phyloP scores from a whole-genome alignment of 179 eudicot species.

The Sideroxylon spinosum region DNA sequence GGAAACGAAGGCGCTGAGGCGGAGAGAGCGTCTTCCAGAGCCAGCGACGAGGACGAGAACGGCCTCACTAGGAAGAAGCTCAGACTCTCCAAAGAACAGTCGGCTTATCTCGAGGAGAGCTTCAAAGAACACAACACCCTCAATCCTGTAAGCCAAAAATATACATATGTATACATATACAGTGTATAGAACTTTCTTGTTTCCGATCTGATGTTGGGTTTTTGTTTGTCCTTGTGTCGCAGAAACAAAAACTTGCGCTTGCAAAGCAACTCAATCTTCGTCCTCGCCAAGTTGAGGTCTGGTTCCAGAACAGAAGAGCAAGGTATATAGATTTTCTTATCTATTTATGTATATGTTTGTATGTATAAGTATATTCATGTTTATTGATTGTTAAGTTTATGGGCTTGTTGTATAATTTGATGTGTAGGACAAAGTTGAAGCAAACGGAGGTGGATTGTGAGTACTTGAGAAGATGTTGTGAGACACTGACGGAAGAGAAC shows the following conservation, averaged over 20 bases:
- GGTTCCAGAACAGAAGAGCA: slow-evolving; percentile 96
- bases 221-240: slow-evolving; percentile 15
- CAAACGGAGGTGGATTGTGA: slow-evolving; percentile 83
- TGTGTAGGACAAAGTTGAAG: slow-evolving; percentile 59
- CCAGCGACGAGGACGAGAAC: slow-evolving; percentile 76
- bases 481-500: slow-evolving; percentile 76
- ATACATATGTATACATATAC: too few relatives aligned
- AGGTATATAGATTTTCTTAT: slow-evolving; percentile 33
- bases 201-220: not conserved
- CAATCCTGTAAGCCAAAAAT: slow-evolving; percentile 55
- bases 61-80: slow-evolving; percentile 61
- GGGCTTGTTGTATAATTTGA: not conserved
- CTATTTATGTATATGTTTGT: not conserved
- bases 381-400: not conserved
- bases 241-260: slow-evolving; percentile 85
- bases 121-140: slow-evolving; percentile 88
- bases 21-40: slow-evolving; percentile 42
- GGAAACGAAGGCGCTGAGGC: slow-evolving; percentile 32
- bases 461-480: slow-evolving; percentile 75
- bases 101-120: slow-evolving; percentile 89
- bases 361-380: too few relatives aligned
- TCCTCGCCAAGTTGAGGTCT: slow-evolving; percentile 91
- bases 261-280: slow-evolving; percentile 85
- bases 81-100: slow-evolving; percentile 74
- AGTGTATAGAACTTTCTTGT: not conserved